These are phyloP conservation scores for Cryoendolithus antarcticus DNA, from an alignment of 2,329 filamentous ascomycete genomes.

Conservation along the genomic window DNA sequence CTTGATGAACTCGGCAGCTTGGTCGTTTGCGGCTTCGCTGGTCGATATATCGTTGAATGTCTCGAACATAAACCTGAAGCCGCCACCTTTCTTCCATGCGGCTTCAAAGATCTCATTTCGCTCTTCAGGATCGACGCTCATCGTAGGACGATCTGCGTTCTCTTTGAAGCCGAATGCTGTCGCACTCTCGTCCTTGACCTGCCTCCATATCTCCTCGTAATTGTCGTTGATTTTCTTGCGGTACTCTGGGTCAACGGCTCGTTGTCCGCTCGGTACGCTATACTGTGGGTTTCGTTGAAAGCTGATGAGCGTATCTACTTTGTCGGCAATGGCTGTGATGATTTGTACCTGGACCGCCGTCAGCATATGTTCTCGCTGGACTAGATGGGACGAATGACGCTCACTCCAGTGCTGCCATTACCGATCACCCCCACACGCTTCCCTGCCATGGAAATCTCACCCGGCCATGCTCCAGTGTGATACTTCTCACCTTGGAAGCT, in stretches of 20 bases:
- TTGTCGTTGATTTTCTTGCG: conserved; percentile 14
- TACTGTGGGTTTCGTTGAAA: conserved; percentile 20
- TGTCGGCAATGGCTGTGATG: conserved; percentile 14
- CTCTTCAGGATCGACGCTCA: conserved; percentile 10
- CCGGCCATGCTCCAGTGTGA: conserved; percentile 26
- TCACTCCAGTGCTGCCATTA: conserved; percentile 20
- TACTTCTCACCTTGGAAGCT: conserved; percentile 21
- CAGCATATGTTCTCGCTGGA: too few relatives aligned
- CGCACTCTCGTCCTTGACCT: conserved; percentile 37
- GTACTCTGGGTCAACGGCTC: conserved; percentile 12
- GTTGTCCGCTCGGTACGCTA: conserved; percentile 18
- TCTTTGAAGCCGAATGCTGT: conserved; percentile 22
- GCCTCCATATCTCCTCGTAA: conserved; percentile 20
- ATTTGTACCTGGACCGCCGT: conserved; percentile 3
- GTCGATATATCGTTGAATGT: conserved; percentile 26
- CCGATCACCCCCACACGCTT: conserved; percentile 27
- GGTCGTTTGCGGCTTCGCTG: conserved; percentile 38
- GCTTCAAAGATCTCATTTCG: conserved; percentile 17
- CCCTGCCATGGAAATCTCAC: conserved; percentile 11
- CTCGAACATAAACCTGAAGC: conserved; percentile 26
- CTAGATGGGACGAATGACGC: conserved; percentile 5
- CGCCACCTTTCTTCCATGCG: conserved; percentile 17
- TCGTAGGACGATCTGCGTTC: conserved; percentile 2
- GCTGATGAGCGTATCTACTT: conserved; percentile 14
- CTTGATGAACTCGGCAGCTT: conserved; percentile 37